Base-by-base conservation (phyloP, 176 grass and related monocot genomes). In the Chrysopogon serrulatus region DNA sequence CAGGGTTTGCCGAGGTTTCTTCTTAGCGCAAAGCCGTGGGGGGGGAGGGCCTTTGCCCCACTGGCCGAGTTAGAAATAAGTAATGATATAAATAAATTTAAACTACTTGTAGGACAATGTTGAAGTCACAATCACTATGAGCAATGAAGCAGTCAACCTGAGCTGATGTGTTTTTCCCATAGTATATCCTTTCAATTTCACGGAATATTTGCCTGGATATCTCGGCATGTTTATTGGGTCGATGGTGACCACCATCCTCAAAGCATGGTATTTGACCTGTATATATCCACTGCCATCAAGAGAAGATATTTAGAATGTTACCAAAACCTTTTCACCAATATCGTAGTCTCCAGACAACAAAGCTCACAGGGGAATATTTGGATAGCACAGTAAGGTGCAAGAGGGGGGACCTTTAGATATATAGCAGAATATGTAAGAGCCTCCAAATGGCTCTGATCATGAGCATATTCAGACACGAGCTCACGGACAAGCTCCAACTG, bases 151-250 rank as follows among this genome's bases (percentile, higher is more conserved):
- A 79, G 82, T 43, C 74, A 77, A 94, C 92, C 92, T 98, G 74
- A 74, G 90, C 36, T 82, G 87, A 84, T 75, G 82, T 78, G 70
- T 79, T 86, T 91, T 95, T 84, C 12, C 17, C 76, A 71, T 81
- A 88, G 84, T 92, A 88, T 54, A 93, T 88, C 79, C 69, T 88
- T 86, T 98, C 96, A 63, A 98, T 74, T 86, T 93, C 89, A 86
- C 92, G 82, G 76, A 98, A 98, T 74, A 98, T 98, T 60, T 95
- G 71, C 79, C 92, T 90, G 5, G 96, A 95, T 82, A 95, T 98
- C 37, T 98, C 92, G n/a, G 96, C 92, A 90, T 93, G 96, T 80
- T 91, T 92, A 48, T 95, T 98, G 61, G 96, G 96, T 44, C 92
- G 89, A 72, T 87, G 87, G 69, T 98, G 96, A 67, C 92, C 92